Percentiles rank a stretch among this genome's conserved stretches.
phyloP scores from a whole-genome alignment of 495 filamentous ascomycete genomes.

The Aspergillus affinis region DNA sequence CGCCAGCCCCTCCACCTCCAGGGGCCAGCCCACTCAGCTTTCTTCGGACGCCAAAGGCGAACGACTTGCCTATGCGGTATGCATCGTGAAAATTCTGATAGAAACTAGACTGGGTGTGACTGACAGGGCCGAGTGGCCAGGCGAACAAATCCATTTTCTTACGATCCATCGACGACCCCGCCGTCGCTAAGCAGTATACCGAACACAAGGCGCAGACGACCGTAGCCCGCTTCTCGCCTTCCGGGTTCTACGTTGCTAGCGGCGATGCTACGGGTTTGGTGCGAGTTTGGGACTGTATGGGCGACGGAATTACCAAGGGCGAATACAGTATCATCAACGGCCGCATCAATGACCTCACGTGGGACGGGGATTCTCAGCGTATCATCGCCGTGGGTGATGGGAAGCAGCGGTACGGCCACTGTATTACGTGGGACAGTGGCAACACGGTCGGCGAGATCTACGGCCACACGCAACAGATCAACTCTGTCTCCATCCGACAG shows the following conservation, averaged over 20 bases:
- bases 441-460: conserved; percentile 93
- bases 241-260: conserved; percentile 92
- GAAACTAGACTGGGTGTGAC: neutral
- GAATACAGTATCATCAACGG: conserved; percentile 95
- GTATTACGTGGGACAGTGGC: conserved; percentile 92
- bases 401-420: conserved; percentile 89
- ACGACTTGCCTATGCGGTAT: conserved; percentile 89
- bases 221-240: conserved; percentile 91
- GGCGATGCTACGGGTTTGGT: conserved; percentile 84
- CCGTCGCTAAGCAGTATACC: conserved; percentile 80
- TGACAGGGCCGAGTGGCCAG: conserved; percentile 45
- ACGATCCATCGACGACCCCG: conserved; percentile 86
- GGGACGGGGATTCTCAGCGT: conserved; percentile 95
- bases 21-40: conserved; percentile 86
- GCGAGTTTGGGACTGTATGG: conserved; percentile 79
- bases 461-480: conserved; percentile 87
- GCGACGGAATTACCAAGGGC: conserved; percentile 61
- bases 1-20: conserved; percentile 75
- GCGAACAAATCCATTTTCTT: conserved; percentile 96
- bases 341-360: conserved; percentile 91
- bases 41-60: conserved; percentile 89
- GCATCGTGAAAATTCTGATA: conserved; percentile 21
- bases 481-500: conserved; percentile 85
- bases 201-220: conserved; percentile 84
- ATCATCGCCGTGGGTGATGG: conserved; percentile 96